These are phyloP conservation scores for Eimeria tenella DNA, from an alignment of 169 alveolate genomes.

Conservation along the genomic window DNA sequence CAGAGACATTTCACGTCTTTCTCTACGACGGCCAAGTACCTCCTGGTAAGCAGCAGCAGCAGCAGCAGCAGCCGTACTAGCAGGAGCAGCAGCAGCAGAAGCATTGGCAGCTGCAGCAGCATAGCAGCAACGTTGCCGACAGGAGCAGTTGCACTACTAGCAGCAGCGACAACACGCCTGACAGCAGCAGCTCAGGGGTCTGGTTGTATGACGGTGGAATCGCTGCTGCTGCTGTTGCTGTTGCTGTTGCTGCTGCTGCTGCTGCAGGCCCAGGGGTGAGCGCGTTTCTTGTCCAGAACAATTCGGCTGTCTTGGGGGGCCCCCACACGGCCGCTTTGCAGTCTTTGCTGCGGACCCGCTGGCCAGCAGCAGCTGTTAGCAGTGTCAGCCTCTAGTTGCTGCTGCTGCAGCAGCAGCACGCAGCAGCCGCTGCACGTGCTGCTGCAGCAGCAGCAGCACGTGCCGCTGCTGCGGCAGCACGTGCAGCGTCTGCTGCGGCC, in stretches of 20 bases:
- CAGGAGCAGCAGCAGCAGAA: too few species aligned
- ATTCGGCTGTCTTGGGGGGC: background rate
- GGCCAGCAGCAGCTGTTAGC: background rate
- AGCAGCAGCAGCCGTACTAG: too few species aligned
- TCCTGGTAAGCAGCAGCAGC: conserved; percentile 35
- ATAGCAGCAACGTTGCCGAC: background rate
- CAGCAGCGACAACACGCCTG: background rate
- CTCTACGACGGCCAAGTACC: conserved; percentile 47
- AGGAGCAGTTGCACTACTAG: background rate
- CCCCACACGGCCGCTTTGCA: background rate
- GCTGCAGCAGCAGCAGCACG: too few species aligned
- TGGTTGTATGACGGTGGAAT: background rate
- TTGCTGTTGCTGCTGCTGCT: too few species aligned
- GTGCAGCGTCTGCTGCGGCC: background rate
- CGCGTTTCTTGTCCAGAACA: background rate
- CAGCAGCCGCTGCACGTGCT: background rate
- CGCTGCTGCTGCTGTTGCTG: too few species aligned
- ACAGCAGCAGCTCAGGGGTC: background rate
- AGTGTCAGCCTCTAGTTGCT: background rate
- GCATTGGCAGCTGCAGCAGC: too few species aligned
- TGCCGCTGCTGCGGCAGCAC: background rate
- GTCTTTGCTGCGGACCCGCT: background rate
- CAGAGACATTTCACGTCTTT: conserved; percentile 1
- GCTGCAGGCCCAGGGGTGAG: background rate
- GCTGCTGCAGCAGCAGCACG: background rate